Base-by-base conservation (phyloP, 805 yeast genomes). In the Monosporozyma solicola region DNA sequence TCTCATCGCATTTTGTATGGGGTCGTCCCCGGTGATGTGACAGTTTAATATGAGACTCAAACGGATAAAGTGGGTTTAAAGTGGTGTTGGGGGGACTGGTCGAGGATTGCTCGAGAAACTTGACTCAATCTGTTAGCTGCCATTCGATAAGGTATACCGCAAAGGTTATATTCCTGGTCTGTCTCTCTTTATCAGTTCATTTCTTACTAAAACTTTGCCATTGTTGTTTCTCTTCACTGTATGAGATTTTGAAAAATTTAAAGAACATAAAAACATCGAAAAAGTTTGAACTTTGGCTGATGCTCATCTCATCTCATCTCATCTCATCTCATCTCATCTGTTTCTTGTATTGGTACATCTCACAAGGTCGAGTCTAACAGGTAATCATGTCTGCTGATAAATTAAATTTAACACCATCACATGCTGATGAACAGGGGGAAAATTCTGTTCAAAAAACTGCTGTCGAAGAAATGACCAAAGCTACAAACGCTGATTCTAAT, bases 381-480 rank as follows among this genome's bases (percentile, higher is more conserved):
- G 4, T 9, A 11, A 24, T 24, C n/a, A 41, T 41, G 45, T 41
- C 45, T 41, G 27, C 45, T 41, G 45, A 22, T 9, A 41, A 41
- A 9, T 41, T 31, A 7, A 59, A 58, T 53, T 47, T 61, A 54
- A 59, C 61, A 53, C 61, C 67, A 29, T 64, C 49, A n/a, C 61
- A 61, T 50, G 67, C 57, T 29, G 62, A 68, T 60, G 74, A 66
- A 59, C 69, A 72, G 54, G 70, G 68, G 62, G 71, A 69, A 60
- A 74, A 70, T 31, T 67, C 70, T 27, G 68, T 65, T 59, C 71
- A 75, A 55, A 67, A 78, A 56, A 76, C 74, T 52, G 74, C 72
- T 57, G 71, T 70, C 49, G 51, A 66, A 55, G 74, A 75, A 47
- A 54, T 60, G 61, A 64, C 66, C 27, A 61, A 60, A 43, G 64